phyloP scores from a whole-genome alignment of 129 eudicot genomes.

The Logfia minima region DNA sequence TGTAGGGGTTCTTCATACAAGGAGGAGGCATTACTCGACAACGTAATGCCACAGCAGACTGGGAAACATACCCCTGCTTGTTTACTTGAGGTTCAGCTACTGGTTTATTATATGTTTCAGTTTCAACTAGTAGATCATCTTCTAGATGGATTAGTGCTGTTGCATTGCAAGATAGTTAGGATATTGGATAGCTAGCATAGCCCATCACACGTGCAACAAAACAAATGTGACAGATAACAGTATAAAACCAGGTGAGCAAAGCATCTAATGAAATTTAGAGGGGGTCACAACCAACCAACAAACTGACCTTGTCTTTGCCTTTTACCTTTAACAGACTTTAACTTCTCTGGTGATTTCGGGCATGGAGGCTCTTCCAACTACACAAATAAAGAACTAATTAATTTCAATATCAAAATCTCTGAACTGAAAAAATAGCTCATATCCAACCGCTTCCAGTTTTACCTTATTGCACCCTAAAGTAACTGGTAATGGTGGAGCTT shows the following conservation, averaged over 20 bases:
- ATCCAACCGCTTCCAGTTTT: not conserved
- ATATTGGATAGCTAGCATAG: not conserved
- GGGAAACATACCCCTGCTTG: slow-evolving; percentile 63
- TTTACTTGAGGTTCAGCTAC: slow-evolving; percentile 31
- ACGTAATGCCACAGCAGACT: slow-evolving; percentile 85
- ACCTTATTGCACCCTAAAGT: slow-evolving; percentile 51
- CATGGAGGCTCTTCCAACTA: slow-evolving; percentile 58
- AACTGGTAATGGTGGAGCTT: slow-evolving; percentile 43
- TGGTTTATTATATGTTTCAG: slow-evolving; percentile 29
- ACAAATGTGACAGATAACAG: not conserved
- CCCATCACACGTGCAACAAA: not conserved
- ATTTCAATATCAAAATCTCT: not conserved
- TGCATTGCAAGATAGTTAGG: slow-evolving; percentile 17
- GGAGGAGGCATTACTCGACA: slow-evolving; percentile 97
- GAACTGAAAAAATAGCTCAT: not conserved
- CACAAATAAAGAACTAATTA: not conserved
- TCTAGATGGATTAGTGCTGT: slow-evolving; percentile 36
- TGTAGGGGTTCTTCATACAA: slow-evolving; percentile 82
- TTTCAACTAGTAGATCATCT: slow-evolving; percentile 39
- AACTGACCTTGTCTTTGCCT: slow-evolving; percentile 52
- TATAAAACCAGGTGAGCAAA: not conserved
- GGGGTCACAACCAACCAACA: not conserved
- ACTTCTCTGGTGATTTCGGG: slow-evolving; percentile 80
- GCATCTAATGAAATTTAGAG: not conserved
- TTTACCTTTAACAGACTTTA: slow-evolving; percentile 59